phyloP scores from a whole-genome alignment of 257 asterid genomes.

The Petrea volubilis region DNA sequence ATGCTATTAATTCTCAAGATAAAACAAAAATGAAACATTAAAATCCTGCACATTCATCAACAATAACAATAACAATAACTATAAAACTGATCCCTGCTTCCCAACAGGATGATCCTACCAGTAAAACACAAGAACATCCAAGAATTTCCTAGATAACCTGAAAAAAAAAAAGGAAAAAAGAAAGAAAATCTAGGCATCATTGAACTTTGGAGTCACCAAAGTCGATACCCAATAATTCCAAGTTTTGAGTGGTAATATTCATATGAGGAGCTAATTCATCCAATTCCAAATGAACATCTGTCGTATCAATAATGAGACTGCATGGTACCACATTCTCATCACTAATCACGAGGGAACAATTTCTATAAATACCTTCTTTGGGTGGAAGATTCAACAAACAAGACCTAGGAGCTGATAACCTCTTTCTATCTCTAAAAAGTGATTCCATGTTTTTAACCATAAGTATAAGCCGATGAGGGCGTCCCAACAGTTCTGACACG shows the following conservation, averaged over 20 bases:
- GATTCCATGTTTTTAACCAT: slow-evolving; percentile 34
- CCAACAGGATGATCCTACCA: background rate
- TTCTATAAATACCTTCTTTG: slow-evolving; percentile 66
- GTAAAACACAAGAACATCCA: background rate
- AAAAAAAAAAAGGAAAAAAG: background rate
- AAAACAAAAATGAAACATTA: no score
- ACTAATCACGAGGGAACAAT: slow-evolving; percentile 51
- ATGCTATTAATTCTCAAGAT: no score
- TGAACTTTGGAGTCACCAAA: slow-evolving; percentile 47
- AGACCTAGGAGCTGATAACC: slow-evolving; percentile 61
- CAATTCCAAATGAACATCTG: slow-evolving; percentile 68
- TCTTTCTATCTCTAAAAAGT: slow-evolving; percentile 33
- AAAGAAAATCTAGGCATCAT: slow-evolving; percentile 6
- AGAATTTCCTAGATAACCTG: background rate
- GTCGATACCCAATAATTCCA: slow-evolving; percentile 60
- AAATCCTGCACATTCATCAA: no score
- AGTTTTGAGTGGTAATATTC: slow-evolving; percentile 34
- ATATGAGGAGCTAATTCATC: slow-evolving; percentile 44
- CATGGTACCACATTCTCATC: slow-evolving; percentile 51
- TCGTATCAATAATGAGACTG: slow-evolving; percentile 56
- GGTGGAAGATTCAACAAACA: slow-evolving; percentile 91
- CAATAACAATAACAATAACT: no score
- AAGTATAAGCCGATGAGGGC: slow-evolving; percentile 71
- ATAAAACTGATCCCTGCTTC: background rate
- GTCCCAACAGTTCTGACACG: slow-evolving; percentile 83